A percentile compares a stretch with the other conserved stretches of the same genome.
These are phyloP conservation scores for Leishmania amazonensis DNA, from an alignment of 208 protist species.

Conservation along the genomic window DNA sequence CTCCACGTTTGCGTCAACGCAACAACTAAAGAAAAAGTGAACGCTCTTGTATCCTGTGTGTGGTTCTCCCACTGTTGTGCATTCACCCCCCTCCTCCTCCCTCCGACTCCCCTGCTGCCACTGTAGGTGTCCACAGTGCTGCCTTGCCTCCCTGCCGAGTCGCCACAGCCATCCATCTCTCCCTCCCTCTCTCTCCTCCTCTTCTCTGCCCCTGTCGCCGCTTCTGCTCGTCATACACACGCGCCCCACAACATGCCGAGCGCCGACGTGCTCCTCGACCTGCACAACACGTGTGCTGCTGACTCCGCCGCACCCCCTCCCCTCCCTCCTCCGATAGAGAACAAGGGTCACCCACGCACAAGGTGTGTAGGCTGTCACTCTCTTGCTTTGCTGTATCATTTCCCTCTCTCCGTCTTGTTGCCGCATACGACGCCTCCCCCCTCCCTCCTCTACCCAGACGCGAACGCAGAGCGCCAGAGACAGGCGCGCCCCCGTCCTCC, in stretches of 20 bases:
- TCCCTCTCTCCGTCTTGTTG: not conserved
- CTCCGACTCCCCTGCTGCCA: too few species aligned
- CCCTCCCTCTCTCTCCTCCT: not conserved
- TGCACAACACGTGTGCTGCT: not conserved
- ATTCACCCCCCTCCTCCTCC: not conserved
- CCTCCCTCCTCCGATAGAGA: not conserved
- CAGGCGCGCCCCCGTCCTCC: not conserved
- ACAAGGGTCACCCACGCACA: not conserved
- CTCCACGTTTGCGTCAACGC: not conserved
- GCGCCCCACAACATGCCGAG: not conserved
- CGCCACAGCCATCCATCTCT: not conserved
- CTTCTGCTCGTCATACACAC: not conserved
- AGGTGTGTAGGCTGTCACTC: not conserved
- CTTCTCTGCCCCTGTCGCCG: not conserved
- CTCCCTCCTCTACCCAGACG: not conserved
- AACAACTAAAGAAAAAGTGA: not conserved
- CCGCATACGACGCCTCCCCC: too few species aligned
- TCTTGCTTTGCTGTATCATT: slow-evolving; percentile 1
- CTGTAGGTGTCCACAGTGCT: too few species aligned
- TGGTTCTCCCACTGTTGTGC: not conserved
- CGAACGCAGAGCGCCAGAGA: not conserved
- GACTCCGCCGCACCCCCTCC: not conserved
- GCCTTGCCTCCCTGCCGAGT: not conserved
- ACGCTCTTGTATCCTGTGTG: not conserved
- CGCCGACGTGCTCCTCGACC: not conserved